Conservation (phyloP, 176 grass and related monocot genomes). For the Oryza brachyantha region DNA sequence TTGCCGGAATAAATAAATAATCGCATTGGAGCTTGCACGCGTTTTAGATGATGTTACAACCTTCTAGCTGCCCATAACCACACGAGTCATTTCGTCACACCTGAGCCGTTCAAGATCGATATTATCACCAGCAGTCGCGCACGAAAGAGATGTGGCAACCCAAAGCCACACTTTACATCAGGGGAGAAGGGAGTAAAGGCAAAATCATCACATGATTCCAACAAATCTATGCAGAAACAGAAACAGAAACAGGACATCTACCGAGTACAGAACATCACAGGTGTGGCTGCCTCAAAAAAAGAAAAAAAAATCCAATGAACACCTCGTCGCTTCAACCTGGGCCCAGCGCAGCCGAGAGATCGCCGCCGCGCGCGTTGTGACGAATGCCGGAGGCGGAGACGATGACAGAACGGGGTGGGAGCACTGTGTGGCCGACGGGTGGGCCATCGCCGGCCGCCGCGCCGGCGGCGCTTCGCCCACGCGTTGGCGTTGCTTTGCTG, state of each 20-base stretch:
- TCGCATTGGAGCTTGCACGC: neutral
- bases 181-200: neutral
- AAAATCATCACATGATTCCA: conserved; percentile 1
- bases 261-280: neutral
- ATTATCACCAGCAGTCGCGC: neutral
- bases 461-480: no score
- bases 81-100: neutral
- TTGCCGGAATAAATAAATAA: no score
- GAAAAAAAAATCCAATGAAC: neutral
- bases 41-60: neutral
- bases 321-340: neutral
- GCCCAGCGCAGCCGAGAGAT: no score
- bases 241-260: neutral
- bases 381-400: no score
- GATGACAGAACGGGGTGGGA: no score
- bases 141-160: conserved; percentile 10
- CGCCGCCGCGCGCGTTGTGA: no score
- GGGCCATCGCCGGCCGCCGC: no score
- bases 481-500: no score
- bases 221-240: conserved; percentile 1
- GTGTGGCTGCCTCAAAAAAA: neutral
- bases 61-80: neutral
- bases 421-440: no score
- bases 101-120: neutral
- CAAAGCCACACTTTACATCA: neutral